Evolutionary conservation across 306 rosid species (phyloP).

Genomic region (Morella rubra): DNA sequence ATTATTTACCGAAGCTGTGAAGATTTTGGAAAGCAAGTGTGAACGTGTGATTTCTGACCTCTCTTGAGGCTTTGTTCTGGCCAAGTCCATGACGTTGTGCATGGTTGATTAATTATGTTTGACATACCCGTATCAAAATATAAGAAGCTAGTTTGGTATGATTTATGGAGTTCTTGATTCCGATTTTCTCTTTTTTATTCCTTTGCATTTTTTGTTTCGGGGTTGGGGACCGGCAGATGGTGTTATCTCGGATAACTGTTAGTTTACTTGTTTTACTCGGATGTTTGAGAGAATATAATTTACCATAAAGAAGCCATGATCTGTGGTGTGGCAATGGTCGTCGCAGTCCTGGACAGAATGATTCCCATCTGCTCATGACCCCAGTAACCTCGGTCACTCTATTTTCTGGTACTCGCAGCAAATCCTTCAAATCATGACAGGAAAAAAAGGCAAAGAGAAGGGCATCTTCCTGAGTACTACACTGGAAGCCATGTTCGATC

Average conservation of each 20-base stretch:
- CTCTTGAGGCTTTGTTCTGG: slow-evolving; percentile 42
- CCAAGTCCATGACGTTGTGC: slow-evolving; percentile 1
- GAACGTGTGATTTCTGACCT: slow-evolving; percentile 84
- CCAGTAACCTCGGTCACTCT: not conserved
- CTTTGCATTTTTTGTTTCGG: not conserved
- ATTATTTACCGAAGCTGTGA: slow-evolving; percentile 86
- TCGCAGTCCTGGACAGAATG: not conserved
- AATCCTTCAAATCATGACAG: not conserved
- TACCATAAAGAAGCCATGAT: not conserved
- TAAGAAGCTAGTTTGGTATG: not conserved
- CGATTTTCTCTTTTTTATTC: not conserved
- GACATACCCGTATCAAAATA: slow-evolving; percentile 4
- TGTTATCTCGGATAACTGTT: too few relatives aligned
- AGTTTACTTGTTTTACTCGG: not conserved
- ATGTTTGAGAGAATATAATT: not conserved
- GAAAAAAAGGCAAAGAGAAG: not conserved
- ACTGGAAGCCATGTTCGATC: not conserved
- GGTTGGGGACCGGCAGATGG: not conserved
- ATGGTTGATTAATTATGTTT: not conserved
- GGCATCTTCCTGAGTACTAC: too few relatives aligned
- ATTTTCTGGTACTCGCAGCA: not conserved
- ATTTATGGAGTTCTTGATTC: not conserved
- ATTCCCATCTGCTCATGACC: not conserved
- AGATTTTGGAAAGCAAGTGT: slow-evolving; percentile 92
- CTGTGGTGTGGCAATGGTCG: not conserved